Evolutionary conservation across 2,329 filamentous ascomycete genomes (phyloP), one percentile per base, ranked within the genome.

Genomic region (Pestalotiopsis sp.): DNA sequence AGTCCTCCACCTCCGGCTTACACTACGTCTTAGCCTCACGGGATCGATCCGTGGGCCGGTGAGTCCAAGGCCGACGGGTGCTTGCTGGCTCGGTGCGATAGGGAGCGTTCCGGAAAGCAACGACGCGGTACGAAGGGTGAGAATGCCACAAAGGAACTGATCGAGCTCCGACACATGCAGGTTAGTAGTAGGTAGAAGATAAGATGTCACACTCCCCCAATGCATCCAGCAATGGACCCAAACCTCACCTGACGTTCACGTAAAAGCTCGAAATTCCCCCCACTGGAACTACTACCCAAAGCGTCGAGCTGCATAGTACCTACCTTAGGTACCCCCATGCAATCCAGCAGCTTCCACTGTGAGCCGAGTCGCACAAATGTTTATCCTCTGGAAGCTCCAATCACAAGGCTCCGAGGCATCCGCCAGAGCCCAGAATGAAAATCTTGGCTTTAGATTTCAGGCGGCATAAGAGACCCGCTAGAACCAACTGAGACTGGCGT

Each of bases 1-100:
- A 65, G 62, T 17, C 52, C 44, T 24, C 52, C 62, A 44, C 14
- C 62, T 48, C 14, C 62, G 22, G 14, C 44, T 44, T 44, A 35
- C 48, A 52, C n/a, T 38, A 55, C 7, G 24, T 20, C 40, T 48
- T 40, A 65, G 44, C 62, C 52, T 65, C 62, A 65, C 40, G 48
- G 44, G 22, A 65, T 56, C 14, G 13, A 65, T 56, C 24, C 48
- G 62, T 35, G 24, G 48, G 48, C 40, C 24, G 62, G 22, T 64
- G 39, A 17, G 9, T 61, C 58, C 38, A 20, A 38, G 26, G 26
- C 13, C 58, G 61, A 48, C 39, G 39, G 17, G 38, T 26, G 20
- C 30, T 39, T 64, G 11, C 61, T 17, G n/a, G 14, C 40, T 48
- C 22, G 61, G 38, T 24, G 9, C 20, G 39, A 22, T 44, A 20